Evolutionary conservation across 2,329 filamentous ascomycete genomes (phyloP), one percentile per base, ranked within the genome.

Genomic region (Xylariaceae sp.): DNA sequence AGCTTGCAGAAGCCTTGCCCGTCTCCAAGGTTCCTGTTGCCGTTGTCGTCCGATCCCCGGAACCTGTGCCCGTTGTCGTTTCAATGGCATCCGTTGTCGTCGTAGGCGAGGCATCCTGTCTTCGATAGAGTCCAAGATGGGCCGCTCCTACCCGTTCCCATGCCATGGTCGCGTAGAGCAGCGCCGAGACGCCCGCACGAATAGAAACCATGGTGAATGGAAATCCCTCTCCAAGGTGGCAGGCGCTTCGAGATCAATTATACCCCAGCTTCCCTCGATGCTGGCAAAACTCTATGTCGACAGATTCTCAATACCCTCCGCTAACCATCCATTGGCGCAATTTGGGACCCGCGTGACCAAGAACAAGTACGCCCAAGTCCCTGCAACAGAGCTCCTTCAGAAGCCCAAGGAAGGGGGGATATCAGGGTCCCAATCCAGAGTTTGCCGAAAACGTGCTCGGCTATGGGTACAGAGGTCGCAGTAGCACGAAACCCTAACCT

Each of bases 151-250:
- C 63, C 35, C 64, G 47, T 33, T 73, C 64, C 18, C 70, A 51
- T 32, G 58, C 56, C 32, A 72, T 36, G 3, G 64, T 37, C 17
- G 73, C 52, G 50, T 63, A 66, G 42, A 74, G 50, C 34, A 72
- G 48, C 28, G 61, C 60, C 61, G 61, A 66, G 33, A 66, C 41
- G 36, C 59, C 60, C 41, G 52, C 43, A 45, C 62, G 55, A 43
- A 52, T 62, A 18, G 51, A 48, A 38, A 63, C 45, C 39, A 39
- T 48, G 37, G 30, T 26, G 33, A 24, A 26, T 6, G 22, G 11
- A n/a, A n/a, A n/a, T n/a, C n/a, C 22, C 11, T 26, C 6, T 26
- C 22, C 22, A 45, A 34, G 15, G 12, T 2, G 33, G 37, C 33
- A 11, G 18, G 33, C 22, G 26, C 17, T 19, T 26, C 26, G 9